Conservation (phyloP, 345 rosid genomes). For the Hibiscus mutabilis region DNA sequence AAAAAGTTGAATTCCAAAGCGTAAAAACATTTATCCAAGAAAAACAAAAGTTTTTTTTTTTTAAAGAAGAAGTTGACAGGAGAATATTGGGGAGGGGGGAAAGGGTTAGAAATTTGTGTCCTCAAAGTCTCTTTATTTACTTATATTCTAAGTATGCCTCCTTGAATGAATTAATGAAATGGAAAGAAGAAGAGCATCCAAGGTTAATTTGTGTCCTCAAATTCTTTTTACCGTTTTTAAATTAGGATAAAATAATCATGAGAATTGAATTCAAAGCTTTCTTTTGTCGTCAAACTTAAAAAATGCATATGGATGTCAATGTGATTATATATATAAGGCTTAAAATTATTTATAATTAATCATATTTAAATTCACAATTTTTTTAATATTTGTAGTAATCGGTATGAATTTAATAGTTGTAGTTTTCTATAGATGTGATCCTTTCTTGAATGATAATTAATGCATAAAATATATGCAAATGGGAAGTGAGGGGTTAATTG, state of each 20-base stretch:
- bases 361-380: too few relatives aligned
- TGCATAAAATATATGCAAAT: too few relatives aligned
- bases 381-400: too few relatives aligned
- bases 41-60: neutral
- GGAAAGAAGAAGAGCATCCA: slow-evolving; percentile 27
- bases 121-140: slow-evolving; percentile 35
- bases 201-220: slow-evolving; percentile 17
- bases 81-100: slow-evolving; percentile 7
- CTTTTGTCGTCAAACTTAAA: neutral
- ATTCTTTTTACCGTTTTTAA: slow-evolving; percentile 17
- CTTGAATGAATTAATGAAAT: slow-evolving; percentile 8
- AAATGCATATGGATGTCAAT: too few relatives aligned
- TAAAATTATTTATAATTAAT: too few relatives aligned
- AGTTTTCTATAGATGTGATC: too few relatives aligned
- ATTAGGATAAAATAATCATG: neutral
- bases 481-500: too few relatives aligned
- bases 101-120: slow-evolving; percentile 22
- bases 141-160: slow-evolving; percentile 21
- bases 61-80: neutral
- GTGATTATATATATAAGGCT: too few relatives aligned
- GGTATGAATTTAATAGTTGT: too few relatives aligned
- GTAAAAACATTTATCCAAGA: neutral
- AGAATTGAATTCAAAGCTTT: neutral
- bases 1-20: slow-evolving; percentile 20
- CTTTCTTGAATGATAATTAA: too few relatives aligned